Percentiles rank a stretch among this genome's conserved stretches.
These are phyloP conservation scores for Xylaria sp. DNA, from an alignment of 2,329 filamentous ascomycete species.

Conservation along the genomic window DNA sequence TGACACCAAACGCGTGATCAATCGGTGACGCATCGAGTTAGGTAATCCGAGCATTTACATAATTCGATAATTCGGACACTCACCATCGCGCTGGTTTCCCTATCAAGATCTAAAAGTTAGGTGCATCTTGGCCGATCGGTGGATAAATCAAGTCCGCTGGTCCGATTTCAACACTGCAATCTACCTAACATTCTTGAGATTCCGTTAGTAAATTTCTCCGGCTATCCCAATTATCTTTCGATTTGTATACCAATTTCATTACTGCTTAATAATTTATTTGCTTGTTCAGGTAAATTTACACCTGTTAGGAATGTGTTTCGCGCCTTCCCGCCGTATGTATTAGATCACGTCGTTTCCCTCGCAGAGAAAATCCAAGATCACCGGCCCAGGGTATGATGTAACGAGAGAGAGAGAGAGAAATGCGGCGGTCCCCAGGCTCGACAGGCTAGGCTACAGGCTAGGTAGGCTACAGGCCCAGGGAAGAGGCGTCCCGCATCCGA, in stretches of 20 bases:
- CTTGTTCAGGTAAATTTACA: too few relatives aligned
- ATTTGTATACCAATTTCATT: too few relatives aligned
- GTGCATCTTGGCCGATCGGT: neutral
- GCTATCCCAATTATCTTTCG: too few relatives aligned
- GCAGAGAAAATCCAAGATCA: neutral
- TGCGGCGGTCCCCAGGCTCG: neutral
- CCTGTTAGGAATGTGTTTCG: too few relatives aligned
- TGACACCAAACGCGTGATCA: neutral
- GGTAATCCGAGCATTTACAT: neutral
- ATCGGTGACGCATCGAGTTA: neutral
- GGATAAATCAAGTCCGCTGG: too few relatives aligned
- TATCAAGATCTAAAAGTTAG: neutral
- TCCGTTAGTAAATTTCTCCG: too few relatives aligned
- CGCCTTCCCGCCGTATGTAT: neutral
- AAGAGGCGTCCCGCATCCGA: constrained; percentile 11
- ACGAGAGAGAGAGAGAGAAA: constrained; percentile 29
- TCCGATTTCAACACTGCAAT: too few relatives aligned
- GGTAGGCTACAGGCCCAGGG: neutral
- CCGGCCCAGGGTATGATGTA: constrained; percentile 23
- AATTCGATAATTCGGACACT: neutral
- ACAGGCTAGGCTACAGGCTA: too few relatives aligned
- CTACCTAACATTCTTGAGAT: too few relatives aligned
- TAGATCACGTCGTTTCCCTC: neutral
- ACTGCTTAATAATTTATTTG: too few relatives aligned
- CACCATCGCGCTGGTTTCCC: neutral